Evolutionary conservation across 2,329 filamentous ascomycete genomes (phyloP), one percentile per base, ranked within the genome.

Genomic region (Pleoardoris graminearum): DNA sequence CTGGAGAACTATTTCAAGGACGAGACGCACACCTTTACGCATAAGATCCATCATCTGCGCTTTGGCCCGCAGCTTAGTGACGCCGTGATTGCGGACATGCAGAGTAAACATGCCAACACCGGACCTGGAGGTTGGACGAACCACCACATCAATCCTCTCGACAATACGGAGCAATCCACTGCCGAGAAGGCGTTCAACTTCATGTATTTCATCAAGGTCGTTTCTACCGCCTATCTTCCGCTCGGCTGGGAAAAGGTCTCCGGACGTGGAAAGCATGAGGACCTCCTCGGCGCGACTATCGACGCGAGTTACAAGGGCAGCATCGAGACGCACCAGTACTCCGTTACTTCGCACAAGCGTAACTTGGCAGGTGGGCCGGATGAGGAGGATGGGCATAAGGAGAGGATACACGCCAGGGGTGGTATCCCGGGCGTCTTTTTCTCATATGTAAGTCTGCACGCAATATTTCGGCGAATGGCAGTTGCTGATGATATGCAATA

Each of bases 171-270:
- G 58, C 91, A 97, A 79, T 77, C 81, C 47, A 95, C 91, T 2
- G 79, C 83, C 30, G 91, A 97, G 67, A 84, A 90, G 62, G 89
- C 89, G 59, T 97, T 83, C 81, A 99, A 97, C 79, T 99, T 87
- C 75, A 96, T 97, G 91, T 99, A 99, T 80, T 99, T 99, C 75
- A 82, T 99, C 76, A 99, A 99, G 81, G 94, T 99, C 51, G 94
- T 99, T 27, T 91, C 90, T 3, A 99, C 94, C 1, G 93, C 91
- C 1, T 99, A 97, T 73, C 82, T 97, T 22, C 91, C 94, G 2
- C 82, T 99, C 1, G 91, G 91, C 58, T 96, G 91, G 90, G 87
- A 91, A 69, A 84, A 85, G 65, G 62, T 73, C 25, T 66, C 73
- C 16, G 60, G 68, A 12, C 65, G 71, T 21, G 36, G 45, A 11